Percentiles rank a stretch among this genome's conserved stretches.
These are phyloP conservation scores for Kondoa subrosea DNA, from an alignment of 768 basidiomycete genomes.

Conservation along the genomic window DNA sequence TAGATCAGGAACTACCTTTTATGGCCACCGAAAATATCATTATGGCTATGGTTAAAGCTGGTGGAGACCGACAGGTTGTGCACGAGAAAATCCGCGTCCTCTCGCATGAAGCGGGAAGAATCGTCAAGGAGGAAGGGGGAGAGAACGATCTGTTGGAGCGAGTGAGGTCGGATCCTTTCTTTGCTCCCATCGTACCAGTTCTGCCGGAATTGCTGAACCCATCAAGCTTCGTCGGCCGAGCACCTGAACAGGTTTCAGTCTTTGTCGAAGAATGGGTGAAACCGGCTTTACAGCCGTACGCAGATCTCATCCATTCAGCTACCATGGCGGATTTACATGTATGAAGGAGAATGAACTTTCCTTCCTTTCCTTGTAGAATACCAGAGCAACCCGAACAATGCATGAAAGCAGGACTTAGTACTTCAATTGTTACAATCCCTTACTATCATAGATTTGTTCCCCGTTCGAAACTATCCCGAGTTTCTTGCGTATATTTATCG, in stretches of 20 bases:
- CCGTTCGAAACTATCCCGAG: slow-evolving; percentile 1
- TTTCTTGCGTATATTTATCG: not conserved
- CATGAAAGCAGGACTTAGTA: too few relatives aligned
- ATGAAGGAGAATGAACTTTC: slow-evolving; percentile 24
- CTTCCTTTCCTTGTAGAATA: too few relatives aligned
- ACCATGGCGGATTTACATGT: slow-evolving; percentile 35
- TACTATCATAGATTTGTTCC: slow-evolving; percentile 11
- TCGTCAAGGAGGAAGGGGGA: slow-evolving; percentile 83
- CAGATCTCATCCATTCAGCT: slow-evolving; percentile 31
- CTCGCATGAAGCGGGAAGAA: slow-evolving; percentile 81
- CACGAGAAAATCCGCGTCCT: slow-evolving; percentile 91
- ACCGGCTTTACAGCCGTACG: slow-evolving; percentile 48
- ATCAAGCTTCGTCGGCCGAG: slow-evolving; percentile 73
- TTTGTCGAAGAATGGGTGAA: slow-evolving; percentile 75
- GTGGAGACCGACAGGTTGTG: slow-evolving; percentile 85
- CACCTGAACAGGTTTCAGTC: slow-evolving; percentile 79
- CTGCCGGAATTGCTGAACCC: slow-evolving; percentile 69
- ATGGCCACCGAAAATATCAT: slow-evolving; percentile 99
- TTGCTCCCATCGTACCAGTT: slow-evolving; percentile 65
- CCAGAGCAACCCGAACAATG: too few relatives aligned
- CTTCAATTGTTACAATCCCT: too few relatives aligned
- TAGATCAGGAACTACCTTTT: slow-evolving; percentile 89
- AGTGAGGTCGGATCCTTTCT: slow-evolving; percentile 63
- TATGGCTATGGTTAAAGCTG: slow-evolving; percentile 85
- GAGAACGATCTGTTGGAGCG: slow-evolving; percentile 92